phyloP scores from a whole-genome alignment of 192 early-diverging fungal genomes.

The Coemansia sp. region DNA sequence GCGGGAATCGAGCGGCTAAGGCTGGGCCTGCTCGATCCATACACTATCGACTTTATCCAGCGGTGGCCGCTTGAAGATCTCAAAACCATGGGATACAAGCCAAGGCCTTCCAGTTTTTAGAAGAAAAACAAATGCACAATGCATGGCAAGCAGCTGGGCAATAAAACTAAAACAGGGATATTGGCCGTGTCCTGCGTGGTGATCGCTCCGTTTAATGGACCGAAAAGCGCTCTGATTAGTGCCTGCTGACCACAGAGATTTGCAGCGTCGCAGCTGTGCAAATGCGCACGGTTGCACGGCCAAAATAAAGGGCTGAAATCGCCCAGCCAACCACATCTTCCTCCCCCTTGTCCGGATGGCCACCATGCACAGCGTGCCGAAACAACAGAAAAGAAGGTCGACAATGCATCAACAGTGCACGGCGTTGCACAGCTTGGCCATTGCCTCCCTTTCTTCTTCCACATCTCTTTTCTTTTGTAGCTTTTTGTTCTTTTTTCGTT shows the following conservation, averaged over 20 bases:
- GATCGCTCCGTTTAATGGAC: conserved; percentile 6
- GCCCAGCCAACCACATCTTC: too few species aligned
- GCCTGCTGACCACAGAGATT: neutral
- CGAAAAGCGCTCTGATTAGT: neutral
- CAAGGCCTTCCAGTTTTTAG: conserved; percentile 20
- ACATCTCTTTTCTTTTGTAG: too few species aligned
- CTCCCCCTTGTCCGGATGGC: too few species aligned
- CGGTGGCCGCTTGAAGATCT: conserved; percentile 70
- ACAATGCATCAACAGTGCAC: too few species aligned
- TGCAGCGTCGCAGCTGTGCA: neutral
- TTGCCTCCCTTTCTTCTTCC: too few species aligned
- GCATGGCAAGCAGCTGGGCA: neutral
- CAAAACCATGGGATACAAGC: conserved; percentile 36
- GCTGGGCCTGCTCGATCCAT: conserved; percentile 64
- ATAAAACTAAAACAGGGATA: neutral
- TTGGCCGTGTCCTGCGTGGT: conserved; percentile 2
- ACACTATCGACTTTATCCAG: conserved; percentile 71
- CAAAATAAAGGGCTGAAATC: too few species aligned
- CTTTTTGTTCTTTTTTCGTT: neutral
- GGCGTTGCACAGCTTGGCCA: too few species aligned
- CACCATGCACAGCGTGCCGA: too few species aligned
- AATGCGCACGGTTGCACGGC: too few species aligned
- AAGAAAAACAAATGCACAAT: neutral
- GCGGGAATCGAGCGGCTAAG: conserved; percentile 72
- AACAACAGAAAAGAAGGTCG: too few species aligned